Evolutionary conservation across 176 grass and related monocot species (phyloP).

Genomic region (Triticum monococcum): DNA sequence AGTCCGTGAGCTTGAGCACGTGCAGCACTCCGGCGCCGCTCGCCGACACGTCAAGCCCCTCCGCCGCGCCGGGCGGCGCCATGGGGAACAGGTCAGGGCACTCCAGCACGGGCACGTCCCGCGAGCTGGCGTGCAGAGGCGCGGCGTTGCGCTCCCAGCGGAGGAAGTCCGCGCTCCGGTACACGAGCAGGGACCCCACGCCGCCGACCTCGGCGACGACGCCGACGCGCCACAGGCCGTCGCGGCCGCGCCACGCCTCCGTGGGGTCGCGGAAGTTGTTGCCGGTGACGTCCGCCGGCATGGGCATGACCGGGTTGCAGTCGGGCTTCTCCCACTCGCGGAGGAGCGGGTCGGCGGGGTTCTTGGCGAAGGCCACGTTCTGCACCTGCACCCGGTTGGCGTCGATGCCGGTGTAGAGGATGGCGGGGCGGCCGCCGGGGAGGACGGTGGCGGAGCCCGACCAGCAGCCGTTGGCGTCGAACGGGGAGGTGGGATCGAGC

Average conservation of each 20-base stretch:
- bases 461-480: constrained; percentile 70
- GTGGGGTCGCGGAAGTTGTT: constrained; percentile 64
- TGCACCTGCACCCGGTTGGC: constrained; percentile 38
- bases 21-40: constrained; percentile 33
- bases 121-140: constrained; percentile 41
- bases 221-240: constrained; percentile 43
- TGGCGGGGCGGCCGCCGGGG: constrained; percentile 38
- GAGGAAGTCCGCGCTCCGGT: constrained; percentile 56
- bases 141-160: constrained; percentile 43
- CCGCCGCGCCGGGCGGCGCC: not conserved
- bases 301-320: constrained; percentile 70
- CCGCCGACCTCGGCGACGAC: constrained; percentile 46
- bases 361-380: constrained; percentile 66
- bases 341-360: constrained; percentile 56
- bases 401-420: constrained; percentile 76
- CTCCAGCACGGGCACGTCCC: constrained; percentile 47
- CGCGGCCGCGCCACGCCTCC: constrained; percentile 63
- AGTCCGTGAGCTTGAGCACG: constrained; percentile 62
- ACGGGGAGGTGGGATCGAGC: constrained; percentile 48
- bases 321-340: constrained; percentile 63
- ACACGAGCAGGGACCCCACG: constrained; percentile 38
- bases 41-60: constrained; percentile 38
- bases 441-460: constrained; percentile 79
- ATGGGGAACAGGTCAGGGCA: constrained; percentile 88
- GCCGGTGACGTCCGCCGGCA: constrained; percentile 26